Conservation (phyloP, 345 rosid species). For the Eucalyptus erythrocorys region DNA sequence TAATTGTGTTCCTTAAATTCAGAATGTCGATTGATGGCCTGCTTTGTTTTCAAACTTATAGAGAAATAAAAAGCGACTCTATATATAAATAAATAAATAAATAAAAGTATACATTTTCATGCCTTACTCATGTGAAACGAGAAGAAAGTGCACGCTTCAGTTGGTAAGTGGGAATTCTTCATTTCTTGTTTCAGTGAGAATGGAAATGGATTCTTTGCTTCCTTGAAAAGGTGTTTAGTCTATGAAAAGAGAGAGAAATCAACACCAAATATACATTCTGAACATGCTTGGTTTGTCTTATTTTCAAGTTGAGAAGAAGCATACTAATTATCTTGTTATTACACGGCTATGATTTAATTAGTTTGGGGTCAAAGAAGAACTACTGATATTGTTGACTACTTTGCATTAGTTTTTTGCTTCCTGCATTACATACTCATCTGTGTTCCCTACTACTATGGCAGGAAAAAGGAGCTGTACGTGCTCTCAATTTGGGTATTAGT, state of each 20-base stretch:
- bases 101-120: background rate
- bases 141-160: accelerated
- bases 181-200: background rate
- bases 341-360: accelerated
- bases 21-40: background rate
- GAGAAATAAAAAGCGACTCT: background rate
- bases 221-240: background rate
- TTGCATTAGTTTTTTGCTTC: too few species aligned
- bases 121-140: background rate
- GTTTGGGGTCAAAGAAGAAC: too few species aligned
- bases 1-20: accelerated
- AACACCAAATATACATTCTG: background rate
- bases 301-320: too few species aligned
- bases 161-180: background rate
- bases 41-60: background rate
- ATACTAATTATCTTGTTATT: too few species aligned
- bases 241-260: background rate
- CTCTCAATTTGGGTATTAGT: background rate
- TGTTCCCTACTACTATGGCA: accelerated
- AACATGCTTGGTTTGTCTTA: too few species aligned
- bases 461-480: background rate
- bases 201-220: background rate
- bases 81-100: too few species aligned
- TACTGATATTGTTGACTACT: background rate
- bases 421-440: background rate